phyloP scores from a whole-genome alignment of 331 rosid species.

The Saraca asoca region DNA sequence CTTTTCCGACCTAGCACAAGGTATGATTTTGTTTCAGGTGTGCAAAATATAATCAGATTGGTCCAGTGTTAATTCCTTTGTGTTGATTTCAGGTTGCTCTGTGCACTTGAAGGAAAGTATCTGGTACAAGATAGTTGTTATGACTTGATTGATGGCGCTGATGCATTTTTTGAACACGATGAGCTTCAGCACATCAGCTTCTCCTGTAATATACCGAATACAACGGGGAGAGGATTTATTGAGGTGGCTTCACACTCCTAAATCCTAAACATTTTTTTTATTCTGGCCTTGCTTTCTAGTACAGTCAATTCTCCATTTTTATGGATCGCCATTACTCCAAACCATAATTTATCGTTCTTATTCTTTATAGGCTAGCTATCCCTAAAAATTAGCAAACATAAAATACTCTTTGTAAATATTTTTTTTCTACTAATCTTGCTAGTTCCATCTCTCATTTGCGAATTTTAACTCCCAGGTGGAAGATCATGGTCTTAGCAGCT shows the following conservation, averaged over 20 bases:
- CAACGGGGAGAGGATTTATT: conserved; percentile 79
- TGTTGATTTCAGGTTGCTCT: conserved; percentile 68
- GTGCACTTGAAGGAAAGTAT: conserved; percentile 88
- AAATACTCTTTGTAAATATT: conserved; percentile 9
- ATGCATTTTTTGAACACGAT: conserved; percentile 38
- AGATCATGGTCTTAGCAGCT: conserved; percentile 80
- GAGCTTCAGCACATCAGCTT: conserved; percentile 61
- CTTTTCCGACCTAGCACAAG: conserved; percentile 61
- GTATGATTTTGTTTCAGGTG: conserved; percentile 41
- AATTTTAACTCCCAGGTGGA: conserved; percentile 61
- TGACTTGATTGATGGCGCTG: conserved; percentile 57
- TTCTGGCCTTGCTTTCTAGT: conserved; percentile 3
- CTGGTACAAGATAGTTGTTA: conserved; percentile 58
- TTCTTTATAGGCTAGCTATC: neutral
- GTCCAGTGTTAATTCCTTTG: conserved; percentile 16
- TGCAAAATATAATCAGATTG: neutral
- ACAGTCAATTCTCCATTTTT: conserved; percentile 12
- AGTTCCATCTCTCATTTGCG: conserved; percentile 34
- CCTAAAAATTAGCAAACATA: conserved; percentile 17
- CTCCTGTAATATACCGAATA: conserved; percentile 60
- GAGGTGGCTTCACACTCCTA: conserved; percentile 51
- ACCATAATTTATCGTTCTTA: neutral
- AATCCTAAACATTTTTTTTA: neutral
- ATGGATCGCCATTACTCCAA: too few species aligned
- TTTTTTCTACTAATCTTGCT: neutral